Base-by-base conservation (phyloP, 768 basidiomycete genomes). In the Suillus bovinus region DNA sequence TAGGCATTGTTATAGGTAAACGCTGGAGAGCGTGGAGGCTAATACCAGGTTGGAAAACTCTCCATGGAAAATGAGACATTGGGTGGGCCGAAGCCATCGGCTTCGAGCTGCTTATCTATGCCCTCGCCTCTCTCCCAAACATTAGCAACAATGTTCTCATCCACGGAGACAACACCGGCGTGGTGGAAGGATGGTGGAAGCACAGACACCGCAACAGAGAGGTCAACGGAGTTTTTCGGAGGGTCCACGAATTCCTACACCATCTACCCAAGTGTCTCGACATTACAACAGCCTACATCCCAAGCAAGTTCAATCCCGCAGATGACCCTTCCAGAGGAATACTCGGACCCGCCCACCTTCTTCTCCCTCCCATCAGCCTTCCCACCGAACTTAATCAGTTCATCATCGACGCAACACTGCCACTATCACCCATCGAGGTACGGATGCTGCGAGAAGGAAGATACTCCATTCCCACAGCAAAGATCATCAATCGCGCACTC, bases 161-260 rank as follows among this genome's bases (percentile, higher is more conserved):
- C 31, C 49, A 47, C 47, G 27, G 65, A 0, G 64, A 65, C 58
- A 65, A 65, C 50, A 55, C 10, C 9, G 60, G 50, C 5, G 49
- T 66, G 14, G 64, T 66, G 65, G 69, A 77, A 55, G 78, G 75
- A 0, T 79, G 78, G 76, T 69, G 68, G 69, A 78, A 73, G 4
- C 71, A n/a, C n/a, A n/a, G n/a, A n/a, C n/a, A n/a, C n/a, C n/a
- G n/a, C n/a, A n/a, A n/a, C n/a, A n/a, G n/a, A 0, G 52, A 56
- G 5, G 63, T 64, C 59, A 80, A 79, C 61, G 2, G 0, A 2
- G 66, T 77, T 17, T 78, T 78, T 64, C 52, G 61, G 31, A 57
- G 66, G 9, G 55, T 78, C 44, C 17, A 14, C 8, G 3, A 4
- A 7, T 14, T 27, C 34, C 36, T 53, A 38, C n/a, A n/a, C n/a